These are phyloP conservation scores for Ophiocordyceps polyrhachis-furcata DNA, from an alignment of 2,329 filamentous ascomycete species.

Conservation along the genomic window DNA sequence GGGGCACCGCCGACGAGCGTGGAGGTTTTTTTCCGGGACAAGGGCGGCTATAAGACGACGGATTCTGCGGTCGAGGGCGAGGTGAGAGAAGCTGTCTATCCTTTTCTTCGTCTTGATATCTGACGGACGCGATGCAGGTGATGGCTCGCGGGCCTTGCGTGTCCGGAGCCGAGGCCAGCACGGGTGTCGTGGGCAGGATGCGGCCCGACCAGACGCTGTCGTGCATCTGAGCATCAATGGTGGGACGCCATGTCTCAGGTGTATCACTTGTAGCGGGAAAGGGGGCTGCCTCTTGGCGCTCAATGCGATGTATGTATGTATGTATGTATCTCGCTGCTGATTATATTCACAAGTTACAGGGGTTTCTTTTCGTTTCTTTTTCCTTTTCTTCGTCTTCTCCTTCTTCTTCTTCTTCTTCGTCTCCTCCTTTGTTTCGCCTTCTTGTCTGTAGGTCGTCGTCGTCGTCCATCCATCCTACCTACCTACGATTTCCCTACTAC, in stretches of 20 bases:
- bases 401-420: too few relatives aligned
- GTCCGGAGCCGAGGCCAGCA: conserved; percentile 41
- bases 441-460: too few relatives aligned
- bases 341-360: background rate
- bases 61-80: conserved; percentile 44
- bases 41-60: conserved; percentile 37
- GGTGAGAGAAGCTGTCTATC: conserved; percentile 24
- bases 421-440: too few relatives aligned
- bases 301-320: background rate
- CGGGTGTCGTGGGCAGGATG: conserved; percentile 47
- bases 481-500: too few relatives aligned
- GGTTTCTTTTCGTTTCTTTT: background rate
- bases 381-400: background rate
- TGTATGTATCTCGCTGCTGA: background rate
- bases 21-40: conserved; percentile 58
- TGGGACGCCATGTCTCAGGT: background rate
- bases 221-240: conserved; percentile 17
- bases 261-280: too few relatives aligned
- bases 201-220: conserved; percentile 56
- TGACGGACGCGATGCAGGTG: conserved; percentile 28
- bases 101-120: background rate
- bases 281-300: background rate
- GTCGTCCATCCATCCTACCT: too few relatives aligned
- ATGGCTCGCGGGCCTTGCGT: conserved; percentile 57
- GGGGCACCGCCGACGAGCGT: conserved; percentile 64